Conservation (phyloP, 2,329 filamentous ascomycete genomes). For the Fusarium globosum region DNA sequence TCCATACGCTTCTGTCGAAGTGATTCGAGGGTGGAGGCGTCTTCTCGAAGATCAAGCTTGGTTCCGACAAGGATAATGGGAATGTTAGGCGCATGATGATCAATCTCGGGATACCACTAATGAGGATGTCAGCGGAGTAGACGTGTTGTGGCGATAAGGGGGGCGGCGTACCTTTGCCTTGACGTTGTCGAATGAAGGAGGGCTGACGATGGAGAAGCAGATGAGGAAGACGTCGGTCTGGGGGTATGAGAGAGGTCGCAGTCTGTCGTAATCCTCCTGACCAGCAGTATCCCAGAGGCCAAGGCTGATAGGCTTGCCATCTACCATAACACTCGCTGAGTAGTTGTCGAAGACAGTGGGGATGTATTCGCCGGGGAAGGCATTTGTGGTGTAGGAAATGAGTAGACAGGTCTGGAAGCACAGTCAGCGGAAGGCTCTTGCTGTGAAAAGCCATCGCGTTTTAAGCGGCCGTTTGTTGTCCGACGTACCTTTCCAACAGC, state of each 20-base stretch:
- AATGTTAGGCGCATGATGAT: conserved; percentile 93
- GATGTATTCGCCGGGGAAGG: conserved; percentile 99
- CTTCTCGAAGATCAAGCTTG: conserved; percentile 95
- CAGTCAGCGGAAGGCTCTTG: conserved; percentile 44
- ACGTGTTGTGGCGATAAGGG: neutral
- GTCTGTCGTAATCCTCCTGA: conserved; percentile 97
- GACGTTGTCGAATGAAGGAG: conserved; percentile 98
- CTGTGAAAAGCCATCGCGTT: neutral
- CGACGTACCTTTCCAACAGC: conserved; percentile 90
- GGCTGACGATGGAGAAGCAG: conserved; percentile 98
- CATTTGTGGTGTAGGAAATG: conserved; percentile 99
- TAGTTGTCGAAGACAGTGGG: conserved; percentile 99
- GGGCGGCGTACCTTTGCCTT: conserved; percentile 85
- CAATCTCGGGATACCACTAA: conserved; percentile 97
- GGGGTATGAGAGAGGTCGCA: conserved; percentile 95
- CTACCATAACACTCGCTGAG: conserved; percentile 98
- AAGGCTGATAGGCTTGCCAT: conserved; percentile 96
- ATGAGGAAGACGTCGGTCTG: conserved; percentile 99
- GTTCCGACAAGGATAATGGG: conserved; percentile 97
- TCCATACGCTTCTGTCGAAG: conserved; percentile 94
- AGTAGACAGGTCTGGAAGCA: conserved; percentile 87
- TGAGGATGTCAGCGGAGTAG: conserved; percentile 20
- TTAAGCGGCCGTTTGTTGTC: neutral
- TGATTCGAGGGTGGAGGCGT: conserved; percentile 82
- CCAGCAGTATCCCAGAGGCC: conserved; percentile 98